Conservation (phyloP, 2,329 filamentous ascomycete species). For the Botrytis fragariae region DNA sequence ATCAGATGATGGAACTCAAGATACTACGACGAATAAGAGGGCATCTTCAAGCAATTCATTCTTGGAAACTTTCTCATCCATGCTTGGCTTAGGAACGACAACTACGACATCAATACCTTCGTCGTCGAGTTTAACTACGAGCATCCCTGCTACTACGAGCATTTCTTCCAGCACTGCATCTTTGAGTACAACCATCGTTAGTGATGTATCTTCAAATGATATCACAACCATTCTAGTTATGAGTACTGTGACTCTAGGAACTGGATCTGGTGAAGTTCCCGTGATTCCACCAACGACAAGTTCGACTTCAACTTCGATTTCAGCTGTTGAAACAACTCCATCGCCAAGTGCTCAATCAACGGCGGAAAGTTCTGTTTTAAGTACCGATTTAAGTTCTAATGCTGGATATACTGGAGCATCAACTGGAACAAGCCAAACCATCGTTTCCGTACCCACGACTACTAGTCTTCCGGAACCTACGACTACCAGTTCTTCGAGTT, state of each 20-base stretch:
- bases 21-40: background rate
- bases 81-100: background rate
- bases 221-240: background rate
- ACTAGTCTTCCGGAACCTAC: background rate
- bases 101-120: background rate
- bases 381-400: background rate
- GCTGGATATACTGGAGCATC: constrained; percentile 14
- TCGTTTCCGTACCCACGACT: constrained; percentile 17
- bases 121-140: background rate
- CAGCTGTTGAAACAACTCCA: background rate
- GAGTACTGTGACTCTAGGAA: background rate
- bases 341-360: background rate
- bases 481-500: background rate
- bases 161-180: background rate
- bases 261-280: background rate
- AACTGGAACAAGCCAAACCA: constrained; percentile 21
- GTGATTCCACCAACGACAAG: background rate
- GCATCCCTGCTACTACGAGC: background rate
- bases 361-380: background rate
- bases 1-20: constrained; percentile 19
- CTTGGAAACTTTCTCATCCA: background rate
- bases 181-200: background rate
- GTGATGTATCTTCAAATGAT: background rate
- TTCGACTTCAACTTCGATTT: background rate
- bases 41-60: background rate